phyloP scores from a whole-genome alignment of 2,329 filamentous ascomycete genomes.

The Clonostachys rosea region DNA sequence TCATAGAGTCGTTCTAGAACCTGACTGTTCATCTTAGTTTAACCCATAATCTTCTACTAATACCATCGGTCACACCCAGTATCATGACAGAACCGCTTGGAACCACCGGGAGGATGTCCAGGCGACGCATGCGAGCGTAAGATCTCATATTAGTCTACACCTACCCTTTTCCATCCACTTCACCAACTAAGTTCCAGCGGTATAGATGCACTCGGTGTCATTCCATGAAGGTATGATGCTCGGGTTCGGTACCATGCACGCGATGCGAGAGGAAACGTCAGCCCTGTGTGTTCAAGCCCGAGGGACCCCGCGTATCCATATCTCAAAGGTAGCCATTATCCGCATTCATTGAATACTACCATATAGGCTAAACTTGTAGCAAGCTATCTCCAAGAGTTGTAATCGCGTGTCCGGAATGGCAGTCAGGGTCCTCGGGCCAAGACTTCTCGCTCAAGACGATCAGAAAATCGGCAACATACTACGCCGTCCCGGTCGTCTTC shows the following conservation, averaged over 20 bases:
- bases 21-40: no score
- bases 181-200: not conserved
- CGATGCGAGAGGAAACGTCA: conserved; percentile 2
- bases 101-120: not conserved
- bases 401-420: not conserved
- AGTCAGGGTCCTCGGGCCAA: not conserved
- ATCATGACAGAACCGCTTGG: not conserved
- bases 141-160: not conserved
- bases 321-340: conserved; percentile 1
- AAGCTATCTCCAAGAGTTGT: not conserved
- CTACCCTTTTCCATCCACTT: not conserved
- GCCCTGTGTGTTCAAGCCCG: conserved; percentile 2
- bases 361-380: not conserved
- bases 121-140: conserved; percentile 2
- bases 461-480: not conserved
- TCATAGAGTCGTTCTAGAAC: no score
- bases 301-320: conserved; percentile 1
- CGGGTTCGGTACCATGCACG: conserved; percentile 1
- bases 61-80: no score
- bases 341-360: not conserved
- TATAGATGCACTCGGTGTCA: conserved; percentile 2
- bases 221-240: conserved; percentile 4
- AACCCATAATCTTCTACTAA: no score
- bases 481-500: not conserved
- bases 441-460: not conserved